Evolutionary conservation across 23 red algal species (phyloP), one percentile per base, ranked within the genome.

Genomic region (Pyropia haitanensis): DNA sequence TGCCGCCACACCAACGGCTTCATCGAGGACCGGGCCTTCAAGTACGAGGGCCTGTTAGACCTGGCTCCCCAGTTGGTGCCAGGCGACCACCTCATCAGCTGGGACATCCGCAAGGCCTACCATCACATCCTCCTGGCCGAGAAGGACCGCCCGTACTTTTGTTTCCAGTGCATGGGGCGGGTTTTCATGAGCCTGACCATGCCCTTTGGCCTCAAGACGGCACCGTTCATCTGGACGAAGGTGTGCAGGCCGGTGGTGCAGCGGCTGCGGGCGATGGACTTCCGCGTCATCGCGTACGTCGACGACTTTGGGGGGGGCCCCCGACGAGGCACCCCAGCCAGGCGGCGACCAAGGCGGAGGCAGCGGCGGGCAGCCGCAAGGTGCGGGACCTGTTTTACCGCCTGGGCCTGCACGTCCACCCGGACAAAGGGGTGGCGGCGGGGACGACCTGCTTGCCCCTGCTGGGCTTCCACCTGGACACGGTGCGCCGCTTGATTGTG

Each of bases 61-160:
- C 69, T 79, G 31, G 75, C 62, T n/a, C 17, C 28, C 25, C 0
- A 46, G n/a, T 12, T 68, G 1, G 29, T 26, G 21, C 32, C 21
- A 18, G 4, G 18, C 18, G 63, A 79, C 48, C 49, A 68, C 32
- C 27, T 68, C 20, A 14, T 68, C 15, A 58, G 51, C 6, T 67
- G 67, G 48, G 75, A 68, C 1, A 79, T 68, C n/a, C 51, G n/a
- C 20, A 68, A 68, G 60, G 63, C 63, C 9, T 79, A 79, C 63
- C 19, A 53, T 17, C 62, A 79, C 19, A 68, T 79, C 63, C 27
- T 50, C 0, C 44, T 79, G n/a, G 16, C 19, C 14, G 63, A 62
- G 1, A 16, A 10, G 21, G 69, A 68, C 23, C 25, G 75, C 31
- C 53, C 67, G 51, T 79, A 64, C 63, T 79, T 79, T 56, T 24